Base-by-base conservation (phyloP, 116 monocot genomes). In the Cymodocea nodosa region DNA sequence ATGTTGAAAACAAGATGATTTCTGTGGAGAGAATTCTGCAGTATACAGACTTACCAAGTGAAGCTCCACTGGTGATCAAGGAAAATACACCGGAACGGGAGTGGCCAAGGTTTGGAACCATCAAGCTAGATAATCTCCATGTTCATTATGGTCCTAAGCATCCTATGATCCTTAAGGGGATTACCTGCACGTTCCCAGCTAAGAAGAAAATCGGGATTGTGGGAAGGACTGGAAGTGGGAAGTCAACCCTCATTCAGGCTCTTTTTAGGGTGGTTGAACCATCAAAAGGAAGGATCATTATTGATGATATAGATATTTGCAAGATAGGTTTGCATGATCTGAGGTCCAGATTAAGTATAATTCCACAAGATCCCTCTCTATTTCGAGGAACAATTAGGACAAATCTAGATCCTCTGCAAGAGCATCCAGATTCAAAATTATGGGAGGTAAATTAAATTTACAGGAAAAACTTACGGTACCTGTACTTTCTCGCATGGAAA, bases 11-110 rank as follows among this genome's bases (percentile, higher is more conserved):
- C 72, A 90, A 87, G 73, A 94, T 94, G 87, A 85, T 94, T 8
- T 94, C 83, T 4, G 94, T 94, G 17, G 94, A 94, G 70, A 90
- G 94, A 76, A 87, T 90, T 60, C 70, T 87, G 22, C 94, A 94
- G 51, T 82, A 77, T 39, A 78, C 85, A 18, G 75, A 65, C 40
- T 79, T 89, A 56, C 56, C 74, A 49, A 85, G 81, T 50, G 94
- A 94, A 67, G 83, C 84, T 18, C 83, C 84, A 12, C 23, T 69
- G 36, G 65, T 83, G 14, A 78, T 81, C n/a, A 80, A 90, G 49
- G 58, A 77, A n/a, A 66, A 30, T 58, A 77, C 79, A 35, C 94
- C 85, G 66, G 64, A 67, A 16, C 54, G 56, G 69, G 62, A 75
- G 7, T 94, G 94, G 94, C 94, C 94, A 4, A 67, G 40, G 11